These are phyloP conservation scores for Aspergillus ochraceus DNA, from an alignment of 2,329 filamentous ascomycete genomes.

Conservation along the genomic window DNA sequence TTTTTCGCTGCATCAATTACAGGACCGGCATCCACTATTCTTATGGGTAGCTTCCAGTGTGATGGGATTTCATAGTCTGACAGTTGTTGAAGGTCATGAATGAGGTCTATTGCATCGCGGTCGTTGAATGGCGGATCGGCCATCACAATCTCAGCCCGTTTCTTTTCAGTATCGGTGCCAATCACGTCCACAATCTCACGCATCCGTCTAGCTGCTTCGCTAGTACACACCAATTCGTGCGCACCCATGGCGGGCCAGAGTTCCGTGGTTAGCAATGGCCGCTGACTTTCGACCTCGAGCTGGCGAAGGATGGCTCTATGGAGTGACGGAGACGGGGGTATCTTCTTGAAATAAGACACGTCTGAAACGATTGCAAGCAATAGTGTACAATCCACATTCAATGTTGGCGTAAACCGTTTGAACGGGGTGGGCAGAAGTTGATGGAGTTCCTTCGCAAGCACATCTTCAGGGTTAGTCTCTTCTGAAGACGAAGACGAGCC, in stretches of 20 bases:
- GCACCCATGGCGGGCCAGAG: slow-evolving; percentile 63
- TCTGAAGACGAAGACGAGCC: slow-evolving; percentile 4
- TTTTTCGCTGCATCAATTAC: slow-evolving; percentile 31
- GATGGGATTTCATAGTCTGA: slow-evolving; percentile 57
- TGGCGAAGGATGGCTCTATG: slow-evolving; percentile 64
- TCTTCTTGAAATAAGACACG: slow-evolving; percentile 59
- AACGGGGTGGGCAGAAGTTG: slow-evolving; percentile 42
- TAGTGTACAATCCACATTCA: slow-evolving; percentile 60
- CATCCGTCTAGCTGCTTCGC: slow-evolving; percentile 65
- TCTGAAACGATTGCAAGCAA: slow-evolving; percentile 73
- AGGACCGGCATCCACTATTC: slow-evolving; percentile 52
- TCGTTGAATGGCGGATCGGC: slow-evolving; percentile 43
- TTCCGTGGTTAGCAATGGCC: slow-evolving; percentile 60
- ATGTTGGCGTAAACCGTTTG: slow-evolving; percentile 42
- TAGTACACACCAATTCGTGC: slow-evolving; percentile 64
- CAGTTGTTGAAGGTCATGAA: slow-evolving; percentile 43
- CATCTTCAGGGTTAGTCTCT: slow-evolving; percentile 6
- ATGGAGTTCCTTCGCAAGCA: slow-evolving; percentile 22
- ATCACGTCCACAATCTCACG: slow-evolving; percentile 65
- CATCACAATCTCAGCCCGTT: slow-evolving; percentile 60
- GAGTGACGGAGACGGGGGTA: slow-evolving; percentile 51
- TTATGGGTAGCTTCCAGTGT: slow-evolving; percentile 62
- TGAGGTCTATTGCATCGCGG: slow-evolving; percentile 31
- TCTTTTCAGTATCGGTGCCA: slow-evolving; percentile 61
- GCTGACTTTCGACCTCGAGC: slow-evolving; percentile 62